A percentile compares a stretch with the other conserved stretches of the same genome.
phyloP scores from a whole-genome alignment of 768 basidiomycete species.

The Albatrellus ellisii region DNA sequence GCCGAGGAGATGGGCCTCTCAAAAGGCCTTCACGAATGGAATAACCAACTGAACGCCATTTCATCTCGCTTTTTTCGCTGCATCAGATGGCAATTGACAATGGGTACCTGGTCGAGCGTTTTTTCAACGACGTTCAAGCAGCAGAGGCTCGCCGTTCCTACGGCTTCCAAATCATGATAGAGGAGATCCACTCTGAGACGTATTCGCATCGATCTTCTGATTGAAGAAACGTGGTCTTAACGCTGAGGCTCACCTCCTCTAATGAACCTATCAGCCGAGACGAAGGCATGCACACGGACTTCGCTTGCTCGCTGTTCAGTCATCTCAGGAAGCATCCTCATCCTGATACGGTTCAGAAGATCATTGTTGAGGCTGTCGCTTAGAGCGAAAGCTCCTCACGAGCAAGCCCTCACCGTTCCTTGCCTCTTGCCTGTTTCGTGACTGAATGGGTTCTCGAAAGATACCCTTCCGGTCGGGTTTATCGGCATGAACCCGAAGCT shows the following conservation, averaged over 20 bases:
- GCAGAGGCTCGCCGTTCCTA: slow-evolving; percentile 94
- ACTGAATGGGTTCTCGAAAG: slow-evolving; percentile 20
- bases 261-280: slow-evolving; percentile 95
- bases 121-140: slow-evolving; percentile 81
- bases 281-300: slow-evolving; percentile 95
- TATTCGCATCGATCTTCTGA: slow-evolving; percentile 93
- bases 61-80: slow-evolving; percentile 91
- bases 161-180: slow-evolving; percentile 97
- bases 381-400: slow-evolving; percentile 80
- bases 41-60: slow-evolving; percentile 77
- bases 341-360: slow-evolving; percentile 54
- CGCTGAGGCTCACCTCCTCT: slow-evolving; percentile 93
- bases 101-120: slow-evolving; percentile 88
- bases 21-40: slow-evolving; percentile 78
- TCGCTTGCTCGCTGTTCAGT: slow-evolving; percentile 75
- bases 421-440: not conserved
- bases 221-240: slow-evolving; percentile 92
- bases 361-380: slow-evolving; percentile 77
- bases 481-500: slow-evolving; percentile 87
- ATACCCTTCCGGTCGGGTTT: slow-evolving; percentile 72
- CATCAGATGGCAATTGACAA: slow-evolving; percentile 93
- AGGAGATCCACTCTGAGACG: slow-evolving; percentile 91
- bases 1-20: slow-evolving; percentile 88
- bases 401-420: slow-evolving; percentile 34
- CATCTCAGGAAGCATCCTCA: slow-evolving; percentile 75